These are phyloP conservation scores for Penicillium maclennaniae DNA, from an alignment of 495 filamentous ascomycete genomes.

Conservation along the genomic window DNA sequence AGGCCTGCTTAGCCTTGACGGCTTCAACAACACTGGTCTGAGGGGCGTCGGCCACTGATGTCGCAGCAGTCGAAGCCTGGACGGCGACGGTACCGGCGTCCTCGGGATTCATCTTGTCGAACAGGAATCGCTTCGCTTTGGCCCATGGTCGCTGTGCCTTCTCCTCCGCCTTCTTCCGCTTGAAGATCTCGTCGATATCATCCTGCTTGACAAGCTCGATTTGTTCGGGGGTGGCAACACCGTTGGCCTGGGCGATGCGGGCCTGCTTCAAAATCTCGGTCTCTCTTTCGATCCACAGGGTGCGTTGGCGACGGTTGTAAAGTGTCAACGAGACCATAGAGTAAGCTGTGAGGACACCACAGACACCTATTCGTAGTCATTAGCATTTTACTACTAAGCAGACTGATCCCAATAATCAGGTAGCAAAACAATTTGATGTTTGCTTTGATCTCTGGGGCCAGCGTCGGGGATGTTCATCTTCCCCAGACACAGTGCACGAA, in stretches of 20 bases:
- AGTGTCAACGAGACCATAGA: constrained; percentile 81
- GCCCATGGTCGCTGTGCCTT: constrained; percentile 43
- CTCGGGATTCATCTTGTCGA: constrained; percentile 48
- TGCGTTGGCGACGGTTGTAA: constrained; percentile 72
- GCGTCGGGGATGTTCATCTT: too few species aligned
- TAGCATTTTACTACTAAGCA: neutral
- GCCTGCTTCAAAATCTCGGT: constrained; percentile 58
- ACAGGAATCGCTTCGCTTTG: constrained; percentile 39
- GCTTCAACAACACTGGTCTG: constrained; percentile 37
- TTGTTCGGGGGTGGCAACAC: constrained; percentile 54
- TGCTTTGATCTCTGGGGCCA: too few species aligned
- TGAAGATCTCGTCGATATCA: constrained; percentile 46
- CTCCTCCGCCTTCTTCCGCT: constrained; percentile 43
- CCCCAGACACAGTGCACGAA: neutral
- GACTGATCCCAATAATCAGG: neutral
- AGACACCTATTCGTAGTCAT: constrained; percentile 52
- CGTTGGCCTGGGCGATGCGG: constrained; percentile 56
- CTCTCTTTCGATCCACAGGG: constrained; percentile 62
- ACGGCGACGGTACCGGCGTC: constrained; percentile 29
- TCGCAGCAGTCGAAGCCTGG: constrained; percentile 8
- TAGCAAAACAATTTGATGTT: too few species aligned
- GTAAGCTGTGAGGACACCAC: constrained; percentile 70
- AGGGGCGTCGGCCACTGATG: constrained; percentile 4
- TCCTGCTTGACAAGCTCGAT: constrained; percentile 56
- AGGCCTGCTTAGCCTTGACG: constrained; percentile 29